Conservation (phyloP, 345 rosid species). For the Lepidium aucheri region DNA sequence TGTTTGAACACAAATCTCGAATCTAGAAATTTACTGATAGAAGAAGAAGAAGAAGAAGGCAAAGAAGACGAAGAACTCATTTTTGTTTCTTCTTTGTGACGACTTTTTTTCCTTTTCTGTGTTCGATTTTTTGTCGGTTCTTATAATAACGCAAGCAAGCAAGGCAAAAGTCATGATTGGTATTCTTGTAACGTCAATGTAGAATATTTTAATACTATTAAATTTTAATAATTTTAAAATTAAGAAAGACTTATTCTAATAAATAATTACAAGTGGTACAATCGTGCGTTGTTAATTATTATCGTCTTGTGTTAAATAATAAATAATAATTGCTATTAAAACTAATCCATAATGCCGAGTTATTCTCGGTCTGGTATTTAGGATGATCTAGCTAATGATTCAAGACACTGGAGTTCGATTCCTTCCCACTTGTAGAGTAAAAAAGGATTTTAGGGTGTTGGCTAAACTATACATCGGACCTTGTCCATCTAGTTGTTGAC, state of each 20-base stretch:
- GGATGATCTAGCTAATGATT: too few species aligned
- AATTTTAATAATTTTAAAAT: neutral
- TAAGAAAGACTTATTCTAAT: neutral
- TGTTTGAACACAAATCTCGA: constrained; percentile 1
- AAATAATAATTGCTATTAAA: too few species aligned
- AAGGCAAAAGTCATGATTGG: constrained; percentile 13
- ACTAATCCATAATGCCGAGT: too few species aligned
- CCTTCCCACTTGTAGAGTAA: too few species aligned
- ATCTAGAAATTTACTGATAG: constrained; percentile 9
- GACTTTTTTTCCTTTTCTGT: neutral
- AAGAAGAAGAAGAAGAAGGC: constrained; percentile 17
- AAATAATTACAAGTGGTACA: constrained; percentile 11
- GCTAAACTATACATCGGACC: too few species aligned
- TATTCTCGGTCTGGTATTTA: too few species aligned
- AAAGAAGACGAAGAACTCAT: constrained; percentile 23
- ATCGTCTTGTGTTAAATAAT: neutral
- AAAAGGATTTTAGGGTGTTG: too few species aligned
- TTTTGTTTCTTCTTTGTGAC: neutral
- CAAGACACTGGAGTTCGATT: too few species aligned
- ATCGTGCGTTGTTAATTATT: constrained; percentile 15
- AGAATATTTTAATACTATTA: neutral
- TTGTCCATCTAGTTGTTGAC: too few species aligned
- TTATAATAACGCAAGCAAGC: constrained; percentile 16
- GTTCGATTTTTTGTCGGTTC: constrained; percentile 22
- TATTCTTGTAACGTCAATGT: constrained; percentile 5